Conservation (phyloP, 2,329 filamentous ascomycete species). For the Cytospora paraplurivora region DNA sequence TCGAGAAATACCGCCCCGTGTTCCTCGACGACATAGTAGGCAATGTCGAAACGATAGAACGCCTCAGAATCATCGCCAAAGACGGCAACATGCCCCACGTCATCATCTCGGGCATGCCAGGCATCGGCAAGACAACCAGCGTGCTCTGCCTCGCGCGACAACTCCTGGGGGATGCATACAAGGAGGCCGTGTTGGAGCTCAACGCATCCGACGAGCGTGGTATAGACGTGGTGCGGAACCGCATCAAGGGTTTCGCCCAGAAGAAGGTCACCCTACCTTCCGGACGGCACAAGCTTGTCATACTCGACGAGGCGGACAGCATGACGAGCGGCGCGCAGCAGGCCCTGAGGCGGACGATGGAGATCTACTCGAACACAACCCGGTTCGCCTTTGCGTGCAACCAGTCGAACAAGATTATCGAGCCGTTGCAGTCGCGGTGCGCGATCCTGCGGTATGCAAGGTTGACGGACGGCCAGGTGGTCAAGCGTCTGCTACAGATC, state of each 20-base stretch:
- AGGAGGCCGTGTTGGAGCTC: slow-evolving; percentile 93
- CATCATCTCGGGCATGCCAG: slow-evolving; percentile 99
- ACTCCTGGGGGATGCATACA: slow-evolving; percentile 88
- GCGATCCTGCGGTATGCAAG: slow-evolving; percentile 93
- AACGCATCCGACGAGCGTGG: slow-evolving; percentile 96
- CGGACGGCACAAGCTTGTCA: slow-evolving; percentile 93
- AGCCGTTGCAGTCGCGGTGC: slow-evolving; percentile 95
- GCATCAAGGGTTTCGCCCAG: slow-evolving; percentile 98
- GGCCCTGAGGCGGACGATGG: slow-evolving; percentile 93
- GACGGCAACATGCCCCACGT: slow-evolving; percentile 99
- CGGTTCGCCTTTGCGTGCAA: slow-evolving; percentile 98
- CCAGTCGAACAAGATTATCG: slow-evolving; percentile 98
- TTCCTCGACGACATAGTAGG: slow-evolving; percentile 97
- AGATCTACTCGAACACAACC: slow-evolving; percentile 96
- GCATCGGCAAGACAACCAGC: slow-evolving; percentile 97
- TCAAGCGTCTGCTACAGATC: slow-evolving; percentile 88
- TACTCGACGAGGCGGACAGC: slow-evolving; percentile 95
- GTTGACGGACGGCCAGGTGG: slow-evolving; percentile 88
- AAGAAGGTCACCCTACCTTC: slow-evolving; percentile 95
- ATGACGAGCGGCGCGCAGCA: slow-evolving; percentile 98
- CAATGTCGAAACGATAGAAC: slow-evolving; percentile 96
- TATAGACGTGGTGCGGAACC: slow-evolving; percentile 94
- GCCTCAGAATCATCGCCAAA: slow-evolving; percentile 95
- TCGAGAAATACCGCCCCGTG: slow-evolving; percentile 95
- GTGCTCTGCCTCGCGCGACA: slow-evolving; percentile 91